Base-by-base conservation (phyloP, 2,329 filamentous ascomycete genomes). In the Bipolaris victoriae region DNA sequence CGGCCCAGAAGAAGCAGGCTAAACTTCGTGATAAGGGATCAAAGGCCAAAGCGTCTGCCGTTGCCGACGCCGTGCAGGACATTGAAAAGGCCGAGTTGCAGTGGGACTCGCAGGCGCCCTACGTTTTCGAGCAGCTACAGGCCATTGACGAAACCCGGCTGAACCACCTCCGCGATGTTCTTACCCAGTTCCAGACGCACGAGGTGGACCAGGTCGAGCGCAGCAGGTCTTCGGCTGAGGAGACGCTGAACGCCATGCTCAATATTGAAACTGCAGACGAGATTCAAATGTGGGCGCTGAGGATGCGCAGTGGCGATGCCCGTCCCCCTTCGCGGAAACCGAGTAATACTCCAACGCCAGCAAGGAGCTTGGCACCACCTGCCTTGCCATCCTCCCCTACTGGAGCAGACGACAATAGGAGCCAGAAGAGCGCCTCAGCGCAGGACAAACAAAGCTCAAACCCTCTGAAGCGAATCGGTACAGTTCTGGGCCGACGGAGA, bases 101-200 rank as follows among this genome's bases (percentile, higher is more conserved):
- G 73, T 99, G 95, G 95, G 89, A 97, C 54, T 92, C 92, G 0
- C 92, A 97, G 76, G 92, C 95, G 13, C 95, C 95, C 1, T 98
- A 91, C 77, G 90, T 97, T 59, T 97, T 96, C 72, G 95, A 99
- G 78, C 90, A 89, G 59, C 85, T 99, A 24, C 95, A 99, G 75
- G 89, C 91, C 5, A 81, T 96, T 31, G 95, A 99, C 72, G 95
- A 99, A 79, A 88, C 86, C 67, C 87, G 95, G 54, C 82, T 96
- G 65, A 97, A 97, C 76, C 90, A 96, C 71, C 82, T 99, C 57
- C 90, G 94, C 60, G 94, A 98, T 76, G 86, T 91, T 39, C 84
- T 99, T 58, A 98, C 95, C 0, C 93, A 97, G 71, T 90, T 94
- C 68, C 89, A 96, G 76, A 99, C 95, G 0, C 90, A 96, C 73